Percentiles rank a stretch among this genome's conserved stretches.
Evolutionary conservation across 106 monocot species (phyloP).

Genomic region (Iris macrosiphon): DNA sequence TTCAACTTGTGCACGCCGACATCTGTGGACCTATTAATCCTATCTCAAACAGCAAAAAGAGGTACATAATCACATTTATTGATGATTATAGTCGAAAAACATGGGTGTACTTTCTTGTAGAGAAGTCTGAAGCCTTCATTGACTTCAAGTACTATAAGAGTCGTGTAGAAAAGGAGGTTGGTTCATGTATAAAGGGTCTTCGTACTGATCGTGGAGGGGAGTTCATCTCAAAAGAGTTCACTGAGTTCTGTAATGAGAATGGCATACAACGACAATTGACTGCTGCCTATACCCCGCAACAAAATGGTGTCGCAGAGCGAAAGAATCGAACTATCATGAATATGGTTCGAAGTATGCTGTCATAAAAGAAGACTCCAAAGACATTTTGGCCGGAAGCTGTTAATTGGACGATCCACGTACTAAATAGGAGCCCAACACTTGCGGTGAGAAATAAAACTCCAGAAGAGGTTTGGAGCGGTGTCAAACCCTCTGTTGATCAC

Average conservation of each 20-base stretch:
- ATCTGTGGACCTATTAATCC: neutral
- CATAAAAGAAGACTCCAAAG: neutral
- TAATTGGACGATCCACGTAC: slow-evolving; percentile 1
- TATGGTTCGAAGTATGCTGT: neutral
- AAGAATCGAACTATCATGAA: slow-evolving; percentile 11
- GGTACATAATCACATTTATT: neutral
- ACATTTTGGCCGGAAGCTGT: slow-evolving; percentile 9
- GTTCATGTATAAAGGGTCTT: too few relatives aligned
- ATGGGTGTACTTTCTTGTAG: neutral
- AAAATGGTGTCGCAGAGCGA: neutral
- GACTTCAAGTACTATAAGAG: neutral
- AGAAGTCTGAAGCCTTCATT: neutral
- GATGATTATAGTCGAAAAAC: neutral
- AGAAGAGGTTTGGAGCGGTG: slow-evolving; percentile 2
- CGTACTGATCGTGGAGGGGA: neutral
- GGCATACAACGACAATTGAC: neutral
- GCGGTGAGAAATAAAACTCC: slow-evolving; percentile 5
- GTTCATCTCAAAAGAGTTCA: neutral
- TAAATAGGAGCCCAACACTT: neutral
- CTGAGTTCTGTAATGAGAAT: neutral
- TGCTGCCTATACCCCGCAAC: neutral
- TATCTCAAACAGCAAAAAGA: neutral
- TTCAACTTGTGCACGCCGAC: neutral
- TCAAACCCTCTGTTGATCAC: neutral
- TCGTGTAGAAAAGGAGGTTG: neutral